Percentiles rank a stretch among this genome's conserved stretches.
Evolutionary conservation across 257 asterid species (phyloP).

Genomic region (Solanum habrochaites): DNA sequence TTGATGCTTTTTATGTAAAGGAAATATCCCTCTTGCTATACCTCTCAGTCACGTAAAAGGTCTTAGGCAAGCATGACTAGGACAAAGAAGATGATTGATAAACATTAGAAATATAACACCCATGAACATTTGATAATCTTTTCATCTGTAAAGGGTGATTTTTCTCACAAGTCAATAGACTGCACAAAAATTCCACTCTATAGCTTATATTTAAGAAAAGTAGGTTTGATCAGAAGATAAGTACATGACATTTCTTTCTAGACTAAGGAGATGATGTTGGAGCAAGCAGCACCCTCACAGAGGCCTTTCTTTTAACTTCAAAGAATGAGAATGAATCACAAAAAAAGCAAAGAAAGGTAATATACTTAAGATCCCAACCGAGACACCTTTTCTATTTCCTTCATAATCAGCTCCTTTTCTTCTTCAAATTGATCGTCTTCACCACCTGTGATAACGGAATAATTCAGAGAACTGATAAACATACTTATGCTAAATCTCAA

Average conservation of each 20-base stretch:
- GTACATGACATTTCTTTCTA: neutral
- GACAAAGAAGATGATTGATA: neutral
- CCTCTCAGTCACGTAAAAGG: neutral
- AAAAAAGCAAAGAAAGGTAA: neutral
- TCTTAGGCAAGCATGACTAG: neutral
- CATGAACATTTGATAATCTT: neutral
- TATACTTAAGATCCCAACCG: constrained; percentile 44
- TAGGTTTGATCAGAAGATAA: neutral
- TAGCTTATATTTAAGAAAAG: neutral
- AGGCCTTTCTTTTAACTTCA: neutral
- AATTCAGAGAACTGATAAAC: neutral
- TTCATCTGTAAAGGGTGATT: neutral
- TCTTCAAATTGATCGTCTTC: constrained; percentile 95
- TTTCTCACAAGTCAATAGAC: neutral
- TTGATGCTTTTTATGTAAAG: neutral
- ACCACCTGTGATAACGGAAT: constrained; percentile 40
- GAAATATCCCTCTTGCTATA: neutral
- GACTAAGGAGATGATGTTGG: neutral
- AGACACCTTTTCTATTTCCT: constrained; percentile 75
- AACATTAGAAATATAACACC: neutral
- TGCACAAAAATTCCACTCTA: neutral
- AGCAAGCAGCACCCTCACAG: neutral
- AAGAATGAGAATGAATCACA: neutral
- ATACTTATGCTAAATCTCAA: neutral
- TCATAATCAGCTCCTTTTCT: constrained; percentile 77